phyloP scores from a whole-genome alignment of 1,284 basidiomycete species.

The Moesziomyces globuligerus region DNA sequence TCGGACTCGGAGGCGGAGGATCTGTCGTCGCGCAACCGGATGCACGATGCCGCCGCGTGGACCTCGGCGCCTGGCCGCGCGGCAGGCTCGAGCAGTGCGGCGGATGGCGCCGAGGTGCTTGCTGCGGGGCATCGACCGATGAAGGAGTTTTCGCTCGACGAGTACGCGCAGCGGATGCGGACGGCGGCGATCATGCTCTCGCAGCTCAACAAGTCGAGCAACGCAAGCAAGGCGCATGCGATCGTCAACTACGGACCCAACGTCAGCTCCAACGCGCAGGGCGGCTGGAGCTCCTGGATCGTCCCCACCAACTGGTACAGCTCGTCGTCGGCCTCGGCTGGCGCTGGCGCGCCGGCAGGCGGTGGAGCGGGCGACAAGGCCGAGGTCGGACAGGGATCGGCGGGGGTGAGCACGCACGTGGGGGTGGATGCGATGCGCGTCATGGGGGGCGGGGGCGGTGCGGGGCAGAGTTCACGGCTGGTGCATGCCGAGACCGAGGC shows the following conservation, averaged over 20 bases:
- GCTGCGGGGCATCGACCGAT: conserved; percentile 36
- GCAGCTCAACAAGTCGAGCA: conserved; percentile 77
- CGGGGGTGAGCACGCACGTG: conserved; percentile 51
- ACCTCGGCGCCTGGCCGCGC: conserved; percentile 11
- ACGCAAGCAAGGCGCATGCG: conserved; percentile 50
- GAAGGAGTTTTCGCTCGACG: conserved; percentile 74
- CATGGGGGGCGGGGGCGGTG: conserved; percentile 30
- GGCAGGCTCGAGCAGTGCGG: conserved; percentile 1
- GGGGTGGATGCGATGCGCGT: conserved; percentile 17
- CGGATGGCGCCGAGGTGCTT: conserved; percentile 7
- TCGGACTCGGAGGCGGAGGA: conserved; percentile 50
- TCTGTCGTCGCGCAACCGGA: conserved; percentile 53
- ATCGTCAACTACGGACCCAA: conserved; percentile 54
- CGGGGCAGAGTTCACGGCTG: conserved; percentile 33
- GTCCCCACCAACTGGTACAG: conserved; percentile 60
- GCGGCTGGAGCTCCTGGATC: conserved; percentile 62
- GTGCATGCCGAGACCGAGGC: conserved; percentile 71
- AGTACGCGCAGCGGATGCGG: conserved; percentile 97
- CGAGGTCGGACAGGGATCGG: conserved; percentile 53
- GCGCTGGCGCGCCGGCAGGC: conserved; percentile 21
- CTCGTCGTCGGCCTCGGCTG: conserved; percentile 5
- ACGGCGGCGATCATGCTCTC: conserved; percentile 98
- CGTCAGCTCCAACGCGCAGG: conserved; percentile 51
- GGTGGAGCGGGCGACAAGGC: conserved; percentile 43
- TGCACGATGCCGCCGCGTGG: conserved; percentile 63